A percentile compares a stretch with the other conserved stretches of the same genome.
These are phyloP conservation scores for Corniculantispora saksenae DNA, from an alignment of 2,329 filamentous ascomycete genomes.

Conservation along the genomic window DNA sequence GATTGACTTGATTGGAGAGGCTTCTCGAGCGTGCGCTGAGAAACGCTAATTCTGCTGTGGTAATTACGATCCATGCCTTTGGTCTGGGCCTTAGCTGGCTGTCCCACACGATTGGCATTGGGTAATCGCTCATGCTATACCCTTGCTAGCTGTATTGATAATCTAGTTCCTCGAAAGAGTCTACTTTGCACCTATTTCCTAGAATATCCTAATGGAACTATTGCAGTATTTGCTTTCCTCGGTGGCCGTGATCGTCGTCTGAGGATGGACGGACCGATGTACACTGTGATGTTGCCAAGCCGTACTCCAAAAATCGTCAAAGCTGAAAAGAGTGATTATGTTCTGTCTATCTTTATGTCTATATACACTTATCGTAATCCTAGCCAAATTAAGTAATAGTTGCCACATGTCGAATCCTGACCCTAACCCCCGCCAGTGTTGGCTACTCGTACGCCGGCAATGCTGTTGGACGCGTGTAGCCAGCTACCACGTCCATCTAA, in stretches of 20 bases:
- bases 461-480: background rate
- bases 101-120: background rate
- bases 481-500: background rate
- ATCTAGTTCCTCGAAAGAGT: background rate
- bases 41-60: background rate
- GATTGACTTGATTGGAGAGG: background rate
- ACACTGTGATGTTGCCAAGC: too few relatives aligned
- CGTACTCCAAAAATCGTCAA: background rate
- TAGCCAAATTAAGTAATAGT: background rate
- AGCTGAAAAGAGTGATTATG: background rate
- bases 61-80: background rate
- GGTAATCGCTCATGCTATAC: background rate
- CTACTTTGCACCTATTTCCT: background rate
- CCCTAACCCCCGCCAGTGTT: background rate
- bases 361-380: background rate
- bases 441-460: background rate
- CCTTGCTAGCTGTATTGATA: background rate
- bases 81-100: background rate
- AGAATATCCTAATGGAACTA: background rate
- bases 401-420: background rate
- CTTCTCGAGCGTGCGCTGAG: background rate
- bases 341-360: background rate
- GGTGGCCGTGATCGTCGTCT: too few relatives aligned
- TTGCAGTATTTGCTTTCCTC: background rate
- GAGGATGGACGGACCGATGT: too few relatives aligned